A percentile compares a stretch with the other conserved stretches of the same genome.
phyloP scores from a whole-genome alignment of 1,284 basidiomycete genomes.

The Ceratobasidium theobromae region DNA sequence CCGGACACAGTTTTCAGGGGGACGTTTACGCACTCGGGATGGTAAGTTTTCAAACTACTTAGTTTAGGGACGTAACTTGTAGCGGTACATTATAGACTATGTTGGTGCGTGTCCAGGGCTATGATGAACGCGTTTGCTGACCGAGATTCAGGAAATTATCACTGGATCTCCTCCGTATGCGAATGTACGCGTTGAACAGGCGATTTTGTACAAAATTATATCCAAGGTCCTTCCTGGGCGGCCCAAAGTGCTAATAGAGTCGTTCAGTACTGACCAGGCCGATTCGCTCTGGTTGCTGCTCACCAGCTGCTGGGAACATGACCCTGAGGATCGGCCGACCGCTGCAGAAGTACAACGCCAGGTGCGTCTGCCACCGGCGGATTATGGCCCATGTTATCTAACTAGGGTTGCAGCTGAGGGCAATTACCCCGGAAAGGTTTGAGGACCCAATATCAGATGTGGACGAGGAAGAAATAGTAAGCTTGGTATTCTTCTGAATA shows the following conservation, averaged over 20 bases:
- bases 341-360: too few relatives aligned
- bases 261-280: not conserved
- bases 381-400: too few relatives aligned
- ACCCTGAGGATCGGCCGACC: not conserved
- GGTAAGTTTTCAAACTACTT: not conserved
- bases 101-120: not conserved
- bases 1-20: not conserved
- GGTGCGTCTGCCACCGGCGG: too few relatives aligned
- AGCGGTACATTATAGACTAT: not conserved
- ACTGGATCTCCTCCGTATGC: not conserved
- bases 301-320: not conserved
- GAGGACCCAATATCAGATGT: too few relatives aligned
- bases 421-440: too few relatives aligned
- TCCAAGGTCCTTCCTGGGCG: not conserved
- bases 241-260: not conserved
- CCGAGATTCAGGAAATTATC: not conserved
- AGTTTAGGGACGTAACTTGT: not conserved
- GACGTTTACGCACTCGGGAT: conserved; percentile 16
- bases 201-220: not conserved
- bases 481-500: too few relatives aligned
- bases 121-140: not conserved
- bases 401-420: too few relatives aligned
- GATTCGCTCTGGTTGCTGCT: not conserved
- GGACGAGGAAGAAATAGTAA: too few relatives aligned
- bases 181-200: not conserved